phyloP scores from a whole-genome alignment of 1,284 basidiomycete genomes.

The Bondarzewia mesenterica region DNA sequence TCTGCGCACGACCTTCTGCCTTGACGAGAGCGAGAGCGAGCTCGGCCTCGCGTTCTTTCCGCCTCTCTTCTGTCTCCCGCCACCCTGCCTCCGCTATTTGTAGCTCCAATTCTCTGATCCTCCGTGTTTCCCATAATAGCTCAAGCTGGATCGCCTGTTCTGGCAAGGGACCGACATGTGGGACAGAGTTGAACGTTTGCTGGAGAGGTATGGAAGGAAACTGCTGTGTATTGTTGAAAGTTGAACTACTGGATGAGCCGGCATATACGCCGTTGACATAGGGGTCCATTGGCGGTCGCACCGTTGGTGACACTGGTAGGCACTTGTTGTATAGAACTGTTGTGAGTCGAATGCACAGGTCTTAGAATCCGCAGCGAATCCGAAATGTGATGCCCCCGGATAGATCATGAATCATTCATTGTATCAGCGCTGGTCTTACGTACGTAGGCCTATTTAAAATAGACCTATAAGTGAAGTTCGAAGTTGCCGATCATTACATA shows the following conservation, averaged over 20 bases:
- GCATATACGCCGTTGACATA: not conserved
- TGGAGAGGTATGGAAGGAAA: not conserved
- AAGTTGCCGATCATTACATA: too few relatives aligned
- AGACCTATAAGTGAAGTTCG: too few relatives aligned
- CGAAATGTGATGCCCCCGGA: too few relatives aligned
- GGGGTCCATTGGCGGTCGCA: not conserved
- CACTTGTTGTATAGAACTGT: too few relatives aligned
- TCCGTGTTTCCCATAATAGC: not conserved
- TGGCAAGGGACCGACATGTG: not conserved
- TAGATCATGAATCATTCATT: too few relatives aligned
- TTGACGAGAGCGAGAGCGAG: not conserved
- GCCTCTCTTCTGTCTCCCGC: not conserved
- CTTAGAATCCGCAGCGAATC: too few relatives aligned
- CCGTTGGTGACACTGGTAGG: not conserved
- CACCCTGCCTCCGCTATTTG: conserved; percentile 1
- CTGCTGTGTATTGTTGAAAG: not conserved
- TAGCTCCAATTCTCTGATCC: conserved; percentile 3
- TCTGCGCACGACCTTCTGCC: too few relatives aligned
- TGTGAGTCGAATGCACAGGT: too few relatives aligned
- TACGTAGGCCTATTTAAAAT: too few relatives aligned
- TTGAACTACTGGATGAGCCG: not conserved
- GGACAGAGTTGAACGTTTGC: not conserved
- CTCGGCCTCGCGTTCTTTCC: conserved; percentile 1
- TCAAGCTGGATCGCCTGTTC: conserved; percentile 3
- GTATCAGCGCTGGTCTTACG: too few relatives aligned